Conservation (phyloP, 2,329 filamentous ascomycete species). For the Penicillium sclerotigenum region DNA sequence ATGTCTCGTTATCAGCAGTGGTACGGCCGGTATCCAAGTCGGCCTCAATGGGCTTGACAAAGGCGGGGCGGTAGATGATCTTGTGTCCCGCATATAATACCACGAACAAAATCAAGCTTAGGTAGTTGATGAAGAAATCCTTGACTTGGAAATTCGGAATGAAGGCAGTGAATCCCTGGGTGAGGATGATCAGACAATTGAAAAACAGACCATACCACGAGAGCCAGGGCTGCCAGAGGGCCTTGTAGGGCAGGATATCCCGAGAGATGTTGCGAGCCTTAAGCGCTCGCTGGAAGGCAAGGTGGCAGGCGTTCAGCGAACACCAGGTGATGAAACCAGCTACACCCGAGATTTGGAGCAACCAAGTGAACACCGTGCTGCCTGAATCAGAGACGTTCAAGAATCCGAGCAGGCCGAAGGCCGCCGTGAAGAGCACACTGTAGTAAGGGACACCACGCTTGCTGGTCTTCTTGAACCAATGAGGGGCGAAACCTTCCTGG, state of each 20-base stretch:
- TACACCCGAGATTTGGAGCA: conserved; percentile 35
- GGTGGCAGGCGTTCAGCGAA: conserved; percentile 52
- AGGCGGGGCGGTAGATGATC: conserved; percentile 32
- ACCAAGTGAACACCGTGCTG: conserved; percentile 54
- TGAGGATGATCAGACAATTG: conserved; percentile 61
- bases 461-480: conserved; percentile 41
- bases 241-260: conserved; percentile 59
- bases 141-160: conserved; percentile 56
- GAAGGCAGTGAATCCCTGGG: conserved; percentile 66
- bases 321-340: conserved; percentile 37
- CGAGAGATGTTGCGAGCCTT: conserved; percentile 56
- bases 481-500: conserved; percentile 44
- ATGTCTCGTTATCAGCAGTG: conserved; percentile 34
- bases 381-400: conserved; percentile 63
- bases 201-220: conserved; percentile 65
- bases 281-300: conserved; percentile 62
- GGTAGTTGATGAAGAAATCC: conserved; percentile 62
- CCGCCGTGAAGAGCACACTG: conserved; percentile 42
- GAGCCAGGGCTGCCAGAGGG: conserved; percentile 61
- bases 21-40: conserved; percentile 45
- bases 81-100: conserved; percentile 62
- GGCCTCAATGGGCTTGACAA: conserved; percentile 41
- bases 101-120: conserved; percentile 62
- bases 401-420: conserved; percentile 63
- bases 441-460: conserved; percentile 44